phyloP scores from a whole-genome alignment of 805 yeast species.

The Candida coquimbonensis region DNA sequence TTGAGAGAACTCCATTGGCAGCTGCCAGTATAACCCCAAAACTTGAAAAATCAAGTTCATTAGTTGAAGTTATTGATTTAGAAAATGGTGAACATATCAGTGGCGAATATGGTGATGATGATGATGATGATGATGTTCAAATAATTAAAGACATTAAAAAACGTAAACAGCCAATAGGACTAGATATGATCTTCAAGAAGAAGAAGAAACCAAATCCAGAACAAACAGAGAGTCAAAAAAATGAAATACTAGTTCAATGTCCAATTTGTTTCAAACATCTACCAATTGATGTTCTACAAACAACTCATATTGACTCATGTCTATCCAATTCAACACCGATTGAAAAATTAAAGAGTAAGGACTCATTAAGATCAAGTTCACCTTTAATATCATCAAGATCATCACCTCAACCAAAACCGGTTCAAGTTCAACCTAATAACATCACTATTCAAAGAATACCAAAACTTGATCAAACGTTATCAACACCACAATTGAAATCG shows the following conservation, averaged over 20 bases:
- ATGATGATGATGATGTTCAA: slow-evolving; percentile 23
- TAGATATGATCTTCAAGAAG: slow-evolving; percentile 16
- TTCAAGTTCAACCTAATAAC: slow-evolving; percentile 23
- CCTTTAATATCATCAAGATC: neutral
- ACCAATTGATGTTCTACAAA: slow-evolving; percentile 46
- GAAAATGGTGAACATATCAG: slow-evolving; percentile 16
- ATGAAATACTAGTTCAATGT: slow-evolving; percentile 39
- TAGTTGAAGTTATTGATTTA: slow-evolving; percentile 2
- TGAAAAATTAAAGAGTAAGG: neutral
- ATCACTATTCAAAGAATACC: slow-evolving; percentile 38
- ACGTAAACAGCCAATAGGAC: slow-evolving; percentile 9
- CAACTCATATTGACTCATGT: slow-evolving; percentile 54
- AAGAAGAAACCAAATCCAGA: neutral
- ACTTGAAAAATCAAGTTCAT: neutral
- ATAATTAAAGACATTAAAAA: slow-evolving; percentile 24
- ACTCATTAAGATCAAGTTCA: neutral
- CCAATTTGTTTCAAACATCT: slow-evolving; percentile 54
- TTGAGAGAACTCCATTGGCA: no score
- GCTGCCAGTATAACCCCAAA: neutral
- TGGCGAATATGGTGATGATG: no score
- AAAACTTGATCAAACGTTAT: slow-evolving; percentile 56
- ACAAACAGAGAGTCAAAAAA: neutral
- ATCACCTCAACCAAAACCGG: slow-evolving; percentile 1
- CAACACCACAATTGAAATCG: slow-evolving; percentile 53
- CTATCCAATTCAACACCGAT: slow-evolving; percentile 26